Conservation (phyloP, 2,329 filamentous ascomycete species). For the Fusarium denticulatum region DNA sequence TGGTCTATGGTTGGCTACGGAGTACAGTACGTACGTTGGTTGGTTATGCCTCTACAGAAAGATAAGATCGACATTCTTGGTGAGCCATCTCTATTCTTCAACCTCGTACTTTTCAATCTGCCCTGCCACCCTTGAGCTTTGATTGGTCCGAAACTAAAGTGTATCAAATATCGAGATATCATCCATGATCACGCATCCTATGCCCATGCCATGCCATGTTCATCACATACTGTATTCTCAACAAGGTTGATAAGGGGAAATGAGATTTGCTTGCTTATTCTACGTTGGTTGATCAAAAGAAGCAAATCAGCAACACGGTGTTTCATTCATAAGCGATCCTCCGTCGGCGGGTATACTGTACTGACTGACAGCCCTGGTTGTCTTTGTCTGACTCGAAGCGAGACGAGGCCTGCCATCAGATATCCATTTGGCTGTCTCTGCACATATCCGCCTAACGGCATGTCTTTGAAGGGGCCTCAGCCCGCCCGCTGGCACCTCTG, state of each 20-base stretch:
- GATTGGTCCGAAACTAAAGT: slow-evolving; percentile 21
- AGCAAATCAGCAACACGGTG: slow-evolving; percentile 9
- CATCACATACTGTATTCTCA: neutral
- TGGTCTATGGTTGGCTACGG: neutral
- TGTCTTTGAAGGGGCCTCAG: slow-evolving; percentile 35
- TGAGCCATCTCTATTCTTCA: slow-evolving; percentile 26
- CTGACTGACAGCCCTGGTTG: neutral
- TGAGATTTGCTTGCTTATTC: slow-evolving; percentile 31
- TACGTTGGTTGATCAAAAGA: slow-evolving; percentile 1
- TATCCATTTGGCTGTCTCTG: slow-evolving; percentile 34
- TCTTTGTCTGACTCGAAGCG: slow-evolving; percentile 24
- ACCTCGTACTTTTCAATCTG: slow-evolving; percentile 5
- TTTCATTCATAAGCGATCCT: slow-evolving; percentile 27
- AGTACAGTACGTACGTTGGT: too few relatives aligned
- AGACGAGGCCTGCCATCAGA: slow-evolving; percentile 35
- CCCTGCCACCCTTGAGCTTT: slow-evolving; percentile 22
- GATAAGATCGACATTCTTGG: slow-evolving; percentile 38
- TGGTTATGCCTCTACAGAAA: slow-evolving; percentile 2
- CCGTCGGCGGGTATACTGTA: neutral
- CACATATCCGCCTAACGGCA: slow-evolving; percentile 31
- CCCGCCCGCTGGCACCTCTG: slow-evolving; percentile 36
- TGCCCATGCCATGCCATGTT: slow-evolving; percentile 1
- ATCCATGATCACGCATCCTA: slow-evolving; percentile 18
- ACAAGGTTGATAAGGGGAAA: slow-evolving; percentile 30
- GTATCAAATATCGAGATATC: slow-evolving; percentile 26